These are phyloP conservation scores for Rugonectria rugulosa DNA, from an alignment of 2,329 filamentous ascomycete species.

Conservation along the genomic window DNA sequence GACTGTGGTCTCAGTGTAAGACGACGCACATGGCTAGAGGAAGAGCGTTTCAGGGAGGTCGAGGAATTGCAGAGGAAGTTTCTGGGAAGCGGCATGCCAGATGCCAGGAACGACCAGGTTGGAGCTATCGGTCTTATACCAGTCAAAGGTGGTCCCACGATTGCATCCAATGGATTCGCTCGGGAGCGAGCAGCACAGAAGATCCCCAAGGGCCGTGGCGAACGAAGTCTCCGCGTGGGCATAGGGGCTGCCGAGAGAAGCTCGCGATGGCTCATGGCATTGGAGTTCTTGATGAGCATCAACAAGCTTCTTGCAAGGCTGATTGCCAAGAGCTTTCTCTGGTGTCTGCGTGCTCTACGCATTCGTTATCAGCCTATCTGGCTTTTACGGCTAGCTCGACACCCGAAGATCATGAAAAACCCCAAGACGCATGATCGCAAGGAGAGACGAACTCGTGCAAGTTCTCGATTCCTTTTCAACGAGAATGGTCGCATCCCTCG, in stretches of 20 bases:
- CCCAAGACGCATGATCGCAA: conserved; percentile 26
- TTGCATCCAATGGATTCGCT: conserved; percentile 66
- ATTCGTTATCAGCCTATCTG: conserved; percentile 52
- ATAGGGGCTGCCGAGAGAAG: conserved; percentile 82
- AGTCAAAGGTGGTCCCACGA: conserved; percentile 54
- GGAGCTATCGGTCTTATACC: conserved; percentile 64
- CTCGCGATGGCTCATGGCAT: conserved; percentile 77
- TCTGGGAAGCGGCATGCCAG: conserved; percentile 55
- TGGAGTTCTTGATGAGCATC: conserved; percentile 80
- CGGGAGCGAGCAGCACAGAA: conserved; percentile 74
- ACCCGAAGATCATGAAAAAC: conserved; percentile 43
- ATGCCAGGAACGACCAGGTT: conserved; percentile 59
- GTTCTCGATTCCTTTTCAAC: conserved; percentile 35
- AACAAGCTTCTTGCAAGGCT: conserved; percentile 51
- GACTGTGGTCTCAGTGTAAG: conserved; percentile 78
- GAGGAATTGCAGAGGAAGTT: conserved; percentile 65
- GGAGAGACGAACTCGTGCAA: conserved; percentile 20
- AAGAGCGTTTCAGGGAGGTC: conserved; percentile 81
- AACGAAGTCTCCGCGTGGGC: conserved; percentile 64
- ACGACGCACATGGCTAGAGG: conserved; percentile 88
- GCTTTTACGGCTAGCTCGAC: conserved; percentile 62
- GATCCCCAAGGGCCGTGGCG: conserved; percentile 54
- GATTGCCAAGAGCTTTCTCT: conserved; percentile 49
- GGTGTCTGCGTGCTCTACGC: conserved; percentile 63
- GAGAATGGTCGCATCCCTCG: conserved; percentile 63